A percentile compares a stretch with the other conserved stretches of the same genome.
phyloP scores from a whole-genome alignment of 257 asterid species.

The Henckelia pumila region DNA sequence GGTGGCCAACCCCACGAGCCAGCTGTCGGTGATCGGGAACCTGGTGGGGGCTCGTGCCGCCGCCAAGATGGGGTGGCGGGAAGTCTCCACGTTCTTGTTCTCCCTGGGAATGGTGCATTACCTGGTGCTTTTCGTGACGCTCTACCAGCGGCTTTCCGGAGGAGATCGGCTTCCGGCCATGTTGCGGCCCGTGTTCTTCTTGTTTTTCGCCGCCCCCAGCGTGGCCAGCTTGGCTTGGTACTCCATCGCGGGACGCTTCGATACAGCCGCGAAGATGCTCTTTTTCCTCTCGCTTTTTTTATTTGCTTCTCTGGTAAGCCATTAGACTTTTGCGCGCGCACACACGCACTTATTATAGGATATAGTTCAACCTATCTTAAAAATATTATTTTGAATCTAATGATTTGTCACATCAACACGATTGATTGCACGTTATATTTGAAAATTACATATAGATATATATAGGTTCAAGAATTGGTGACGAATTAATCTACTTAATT shows the following conservation, averaged over 20 bases:
- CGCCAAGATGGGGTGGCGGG: constrained; percentile 64
- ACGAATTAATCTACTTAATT: too few relatives aligned
- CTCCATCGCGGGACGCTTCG: constrained; percentile 57
- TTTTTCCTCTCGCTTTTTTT: constrained; percentile 64
- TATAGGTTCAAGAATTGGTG: too few relatives aligned
- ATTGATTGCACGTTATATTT: too few relatives aligned
- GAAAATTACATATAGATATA: too few relatives aligned
- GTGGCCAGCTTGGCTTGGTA: constrained; percentile 72
- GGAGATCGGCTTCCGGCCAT: constrained; percentile 49
- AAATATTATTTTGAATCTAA: too few relatives aligned
- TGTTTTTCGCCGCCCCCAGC: constrained; percentile 68
- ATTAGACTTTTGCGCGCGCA: too few relatives aligned
- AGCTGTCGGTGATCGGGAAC: constrained; percentile 59
- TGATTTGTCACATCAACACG: too few relatives aligned
- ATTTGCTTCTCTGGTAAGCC: constrained; percentile 67
- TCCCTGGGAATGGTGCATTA: constrained; percentile 69
- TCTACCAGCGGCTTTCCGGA: constrained; percentile 55
- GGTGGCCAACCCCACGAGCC: constrained; percentile 71
- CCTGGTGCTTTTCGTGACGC: constrained; percentile 65
- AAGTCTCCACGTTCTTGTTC: constrained; percentile 45
- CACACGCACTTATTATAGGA: too few relatives aligned
- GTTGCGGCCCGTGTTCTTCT: constrained; percentile 57
- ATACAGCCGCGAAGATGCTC: constrained; percentile 56
- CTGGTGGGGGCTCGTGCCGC: constrained; percentile 70
- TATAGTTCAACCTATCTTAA: too few relatives aligned